Evolutionary conservation across 345 rosid genomes (phyloP).

Genomic region (Gynandropsis gynandra): DNA sequence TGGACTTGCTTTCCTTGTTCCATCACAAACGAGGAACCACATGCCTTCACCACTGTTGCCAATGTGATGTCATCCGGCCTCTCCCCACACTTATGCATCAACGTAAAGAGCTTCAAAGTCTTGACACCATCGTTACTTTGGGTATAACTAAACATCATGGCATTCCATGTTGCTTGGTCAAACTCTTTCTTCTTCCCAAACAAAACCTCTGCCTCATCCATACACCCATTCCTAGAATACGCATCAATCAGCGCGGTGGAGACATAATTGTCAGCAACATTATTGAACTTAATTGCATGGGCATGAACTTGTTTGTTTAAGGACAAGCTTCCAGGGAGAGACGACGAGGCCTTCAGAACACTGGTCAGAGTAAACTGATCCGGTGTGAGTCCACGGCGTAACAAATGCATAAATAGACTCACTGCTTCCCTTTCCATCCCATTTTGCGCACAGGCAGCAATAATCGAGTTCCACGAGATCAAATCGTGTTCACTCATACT

Average conservation of each 20-base stretch:
- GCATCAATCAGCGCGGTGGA: slow-evolving; percentile 52
- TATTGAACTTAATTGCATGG: slow-evolving; percentile 34
- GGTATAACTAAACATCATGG: slow-evolving; percentile 50
- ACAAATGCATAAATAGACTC: slow-evolving; percentile 32
- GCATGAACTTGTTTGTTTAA: slow-evolving; percentile 48
- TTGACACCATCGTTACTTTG: slow-evolving; percentile 28
- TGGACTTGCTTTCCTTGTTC: slow-evolving; percentile 47
- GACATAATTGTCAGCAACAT: slow-evolving; percentile 34
- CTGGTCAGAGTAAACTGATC: slow-evolving; percentile 50
- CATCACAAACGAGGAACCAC: slow-evolving; percentile 35
- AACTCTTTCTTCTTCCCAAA: slow-evolving; percentile 30
- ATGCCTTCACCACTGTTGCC: slow-evolving; percentile 44
- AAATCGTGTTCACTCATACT: slow-evolving; percentile 45
- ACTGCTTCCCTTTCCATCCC: slow-evolving; percentile 39
- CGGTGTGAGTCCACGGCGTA: slow-evolving; percentile 32
- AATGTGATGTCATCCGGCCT: slow-evolving; percentile 40
- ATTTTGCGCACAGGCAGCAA: slow-evolving; percentile 35
- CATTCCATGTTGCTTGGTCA: slow-evolving; percentile 47
- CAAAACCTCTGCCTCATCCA: slow-evolving; percentile 44
- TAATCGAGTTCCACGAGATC: slow-evolving; percentile 59
- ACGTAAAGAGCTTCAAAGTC: slow-evolving; percentile 38
- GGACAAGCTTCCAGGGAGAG: slow-evolving; percentile 34
- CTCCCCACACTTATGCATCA: slow-evolving; percentile 39
- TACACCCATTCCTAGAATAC: slow-evolving; percentile 38
- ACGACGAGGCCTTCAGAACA: slow-evolving; percentile 45